Base-by-base conservation (phyloP, 169 alveolate species). In the Plasmodium reichenowi region DNA sequence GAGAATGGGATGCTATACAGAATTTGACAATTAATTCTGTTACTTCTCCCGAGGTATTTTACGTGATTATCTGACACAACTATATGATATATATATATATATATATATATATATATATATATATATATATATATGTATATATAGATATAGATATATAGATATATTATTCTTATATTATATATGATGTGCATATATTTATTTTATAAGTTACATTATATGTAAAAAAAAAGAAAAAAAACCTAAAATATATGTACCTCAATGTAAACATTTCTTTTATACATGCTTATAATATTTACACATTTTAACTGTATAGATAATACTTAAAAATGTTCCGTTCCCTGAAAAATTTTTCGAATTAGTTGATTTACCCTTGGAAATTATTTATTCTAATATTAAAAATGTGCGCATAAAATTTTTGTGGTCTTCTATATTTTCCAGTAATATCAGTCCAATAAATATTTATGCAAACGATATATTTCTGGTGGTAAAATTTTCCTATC, bases 281-380 rank as follows among this genome's bases (percentile, higher is more conserved):
- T 32, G 8, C 7, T 32, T 32, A 32, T 32, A 32, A 32, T 32
- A 32, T 32, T 32, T 32, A 32, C 45, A 32, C 45, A 32, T 32
- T 32, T 32, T 32, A 32, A 48, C 17, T 66, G 12, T 66, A 26
- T 63, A 78, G 85, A 88, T 95, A 12, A 93, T 93, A 20, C 86
- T 95, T 56, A 92, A 91, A 71, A 95, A 95, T 62, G 89, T 95
- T 50, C 97, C 97, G 3, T 88, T 95, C 43, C 97, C 97, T 7
- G 96, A 95, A 63, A 76, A 93, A 72, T 66, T 95, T 62, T 95
- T 95, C 78, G 96, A 95, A 62, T 85, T 95, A 52, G 96, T 95
- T 9, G 97, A 95, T 45, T 89, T 95, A 43, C 97, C 97, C 20
- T 95, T 95, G 72, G 94, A 93, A 22, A 93, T 95, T 48, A 85